These are phyloP conservation scores for Boletus pseudopeckii DNA, from an alignment of 768 basidiomycete genomes.

Conservation along the genomic window DNA sequence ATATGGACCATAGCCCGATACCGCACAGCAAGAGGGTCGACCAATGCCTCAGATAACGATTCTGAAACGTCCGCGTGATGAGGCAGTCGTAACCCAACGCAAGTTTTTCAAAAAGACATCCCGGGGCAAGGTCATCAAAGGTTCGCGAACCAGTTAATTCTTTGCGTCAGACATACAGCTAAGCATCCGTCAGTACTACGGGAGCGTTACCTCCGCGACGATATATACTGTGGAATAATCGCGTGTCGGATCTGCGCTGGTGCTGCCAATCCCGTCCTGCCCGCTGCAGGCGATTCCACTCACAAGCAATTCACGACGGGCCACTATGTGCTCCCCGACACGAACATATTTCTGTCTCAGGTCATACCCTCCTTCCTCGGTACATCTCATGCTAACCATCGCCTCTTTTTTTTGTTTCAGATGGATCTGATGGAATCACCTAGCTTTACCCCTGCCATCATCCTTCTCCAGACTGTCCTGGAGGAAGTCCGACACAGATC, in stretches of 20 bases:
- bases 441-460: conserved; percentile 72
- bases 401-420: conserved; percentile 46
- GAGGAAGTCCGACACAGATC: conserved; percentile 96
- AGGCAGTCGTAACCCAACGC: conserved; percentile 74
- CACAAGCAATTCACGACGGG: conserved; percentile 61
- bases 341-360: conserved; percentile 92
- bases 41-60: conserved; percentile 67
- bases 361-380: conserved; percentile 24
- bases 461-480: conserved; percentile 91
- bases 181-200: conserved; percentile 60
- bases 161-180: neutral
- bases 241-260: conserved; percentile 61
- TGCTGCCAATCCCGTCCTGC: conserved; percentile 45
- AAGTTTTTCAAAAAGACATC: conserved; percentile 98
- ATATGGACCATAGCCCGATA: neutral
- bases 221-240: conserved; percentile 82
- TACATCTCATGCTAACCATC: conserved; percentile 1
- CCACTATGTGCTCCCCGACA: conserved; percentile 88
- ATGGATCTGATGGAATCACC: conserved; percentile 91
- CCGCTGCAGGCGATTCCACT: conserved; percentile 51
- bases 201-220: conserved; percentile 90
- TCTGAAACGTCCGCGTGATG: conserved; percentile 64
- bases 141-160: conserved; percentile 36
- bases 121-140: conserved; percentile 89
- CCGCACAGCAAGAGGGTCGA: neutral